Percentiles rank a stretch among this genome's conserved stretches.
phyloP scores from a whole-genome alignment of 1,284 basidiomycete genomes.

The Ustilago sp. region DNA sequence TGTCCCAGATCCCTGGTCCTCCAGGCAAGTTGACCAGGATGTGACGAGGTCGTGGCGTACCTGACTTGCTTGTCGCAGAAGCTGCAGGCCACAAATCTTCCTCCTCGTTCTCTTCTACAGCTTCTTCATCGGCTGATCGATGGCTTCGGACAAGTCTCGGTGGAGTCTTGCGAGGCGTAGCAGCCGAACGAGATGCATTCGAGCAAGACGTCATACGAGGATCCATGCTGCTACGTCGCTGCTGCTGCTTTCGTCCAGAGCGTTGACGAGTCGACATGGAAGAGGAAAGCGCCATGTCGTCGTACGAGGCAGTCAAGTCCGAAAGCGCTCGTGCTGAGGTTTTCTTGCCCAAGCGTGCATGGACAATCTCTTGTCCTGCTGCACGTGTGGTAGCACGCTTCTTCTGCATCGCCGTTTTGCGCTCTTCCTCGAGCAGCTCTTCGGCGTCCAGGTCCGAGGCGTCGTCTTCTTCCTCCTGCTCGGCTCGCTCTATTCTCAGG shows the following conservation, averaged over 20 bases:
- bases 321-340: slow-evolving; percentile 34
- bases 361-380: slow-evolving; percentile 64
- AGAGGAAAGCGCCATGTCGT: slow-evolving; percentile 33
- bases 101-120: slow-evolving; percentile 29
- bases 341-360: slow-evolving; percentile 45
- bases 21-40: slow-evolving; percentile 52
- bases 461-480: slow-evolving; percentile 55
- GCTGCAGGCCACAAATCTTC: slow-evolving; percentile 42
- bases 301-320: slow-evolving; percentile 44
- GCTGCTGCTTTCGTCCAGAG: background rate
- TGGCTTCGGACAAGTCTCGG: slow-evolving; percentile 33
- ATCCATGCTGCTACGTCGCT: slow-evolving; percentile 29
- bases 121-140: slow-evolving; percentile 22
- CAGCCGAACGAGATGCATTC: slow-evolving; percentile 18
- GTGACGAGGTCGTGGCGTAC: slow-evolving; percentile 48
- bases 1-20: slow-evolving; percentile 54
- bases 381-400: slow-evolving; percentile 66
- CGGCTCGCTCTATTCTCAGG: slow-evolving; percentile 30
- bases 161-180: slow-evolving; percentile 34
- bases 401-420: slow-evolving; percentile 60
- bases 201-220: slow-evolving; percentile 13
- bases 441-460: slow-evolving; percentile 52
- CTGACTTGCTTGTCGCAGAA: slow-evolving; percentile 47
- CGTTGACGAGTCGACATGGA: slow-evolving; percentile 17
- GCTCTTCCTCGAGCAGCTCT: slow-evolving; percentile 60